These are phyloP conservation scores for Boletus rubropictus DNA, from an alignment of 768 basidiomycete species.

Conservation along the genomic window DNA sequence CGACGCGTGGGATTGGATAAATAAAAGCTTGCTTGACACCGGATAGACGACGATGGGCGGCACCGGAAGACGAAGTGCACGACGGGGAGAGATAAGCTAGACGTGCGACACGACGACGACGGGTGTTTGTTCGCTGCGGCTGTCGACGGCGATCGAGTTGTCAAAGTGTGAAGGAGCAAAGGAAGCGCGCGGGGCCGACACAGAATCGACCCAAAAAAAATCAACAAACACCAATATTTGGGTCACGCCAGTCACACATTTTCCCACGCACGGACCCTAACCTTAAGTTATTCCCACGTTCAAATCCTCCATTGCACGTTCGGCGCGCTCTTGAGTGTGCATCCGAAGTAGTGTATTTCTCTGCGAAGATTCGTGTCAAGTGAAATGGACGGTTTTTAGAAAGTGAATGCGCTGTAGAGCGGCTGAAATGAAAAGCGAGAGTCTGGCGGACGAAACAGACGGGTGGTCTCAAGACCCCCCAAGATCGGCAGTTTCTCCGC, in stretches of 20 bases:
- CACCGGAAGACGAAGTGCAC: conserved; percentile 20
- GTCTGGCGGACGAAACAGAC: background rate
- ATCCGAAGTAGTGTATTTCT: background rate
- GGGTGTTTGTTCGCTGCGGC: conserved; percentile 39
- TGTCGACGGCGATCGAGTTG: conserved; percentile 46
- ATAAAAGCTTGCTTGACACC: conserved; percentile 24
- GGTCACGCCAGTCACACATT: conserved; percentile 29
- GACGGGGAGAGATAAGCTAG: conserved; percentile 17
- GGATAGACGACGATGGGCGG: conserved; percentile 20
- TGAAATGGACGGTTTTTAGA: background rate
- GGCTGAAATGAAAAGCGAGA: background rate
- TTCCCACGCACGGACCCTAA: conserved; percentile 46
- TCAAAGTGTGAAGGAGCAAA: conserved; percentile 39
- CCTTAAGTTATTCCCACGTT: conserved; percentile 33
- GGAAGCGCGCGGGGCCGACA: conserved; percentile 43
- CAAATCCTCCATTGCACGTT: conserved; percentile 19
- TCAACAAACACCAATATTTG: conserved; percentile 38
- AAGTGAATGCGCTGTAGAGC: background rate
- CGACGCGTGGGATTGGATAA: conserved; percentile 43
- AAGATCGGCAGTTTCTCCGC: conserved; percentile 2
- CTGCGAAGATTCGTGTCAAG: background rate
- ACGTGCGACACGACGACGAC: conserved; percentile 37
- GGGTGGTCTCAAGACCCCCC: conserved; percentile 29
- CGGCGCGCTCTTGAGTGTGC: background rate
- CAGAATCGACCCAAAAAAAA: conserved; percentile 36